These are phyloP conservation scores for Anethum foeniculum DNA, from an alignment of 140 eudicot genomes.

Conservation along the genomic window DNA sequence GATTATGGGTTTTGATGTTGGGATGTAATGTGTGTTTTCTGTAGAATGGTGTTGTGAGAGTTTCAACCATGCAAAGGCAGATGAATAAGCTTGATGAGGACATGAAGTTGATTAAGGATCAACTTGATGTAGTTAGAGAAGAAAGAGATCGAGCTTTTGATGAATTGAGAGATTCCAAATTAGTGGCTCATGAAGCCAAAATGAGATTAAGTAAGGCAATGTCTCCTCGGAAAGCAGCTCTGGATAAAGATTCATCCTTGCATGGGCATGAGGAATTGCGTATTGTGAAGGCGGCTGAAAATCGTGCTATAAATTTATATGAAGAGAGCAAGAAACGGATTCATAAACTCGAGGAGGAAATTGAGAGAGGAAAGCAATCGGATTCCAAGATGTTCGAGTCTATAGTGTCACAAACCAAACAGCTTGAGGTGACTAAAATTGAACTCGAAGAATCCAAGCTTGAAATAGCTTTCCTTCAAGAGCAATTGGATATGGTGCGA, in stretches of 20 bases:
- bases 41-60: constrained; percentile 39
- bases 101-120: constrained; percentile 32
- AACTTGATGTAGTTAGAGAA: constrained; percentile 24
- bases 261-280: constrained; percentile 19
- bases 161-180: constrained; percentile 26
- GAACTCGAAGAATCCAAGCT: constrained; percentile 60
- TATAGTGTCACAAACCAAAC: constrained; percentile 20
- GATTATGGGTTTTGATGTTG: not conserved
- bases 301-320: constrained; percentile 1
- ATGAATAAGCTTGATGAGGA: constrained; percentile 46
- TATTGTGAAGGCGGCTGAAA: constrained; percentile 13
- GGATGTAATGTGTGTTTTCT: not conserved
- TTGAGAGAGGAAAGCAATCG: constrained; percentile 41
- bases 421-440: constrained; percentile 39
- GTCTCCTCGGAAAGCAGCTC: constrained; percentile 29
- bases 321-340: constrained; percentile 29
- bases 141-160: constrained; percentile 36
- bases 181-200: constrained; percentile 21
- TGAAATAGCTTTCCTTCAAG: constrained; percentile 31
- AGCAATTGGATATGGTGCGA: constrained; percentile 29
- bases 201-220: constrained; percentile 22
- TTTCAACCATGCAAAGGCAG: constrained; percentile 43
- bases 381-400: constrained; percentile 47
- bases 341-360: constrained; percentile 40
- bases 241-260: constrained; percentile 28